phyloP scores from a whole-genome alignment of 352 stramenopile genomes.

The Globisporangium echinulatum region DNA sequence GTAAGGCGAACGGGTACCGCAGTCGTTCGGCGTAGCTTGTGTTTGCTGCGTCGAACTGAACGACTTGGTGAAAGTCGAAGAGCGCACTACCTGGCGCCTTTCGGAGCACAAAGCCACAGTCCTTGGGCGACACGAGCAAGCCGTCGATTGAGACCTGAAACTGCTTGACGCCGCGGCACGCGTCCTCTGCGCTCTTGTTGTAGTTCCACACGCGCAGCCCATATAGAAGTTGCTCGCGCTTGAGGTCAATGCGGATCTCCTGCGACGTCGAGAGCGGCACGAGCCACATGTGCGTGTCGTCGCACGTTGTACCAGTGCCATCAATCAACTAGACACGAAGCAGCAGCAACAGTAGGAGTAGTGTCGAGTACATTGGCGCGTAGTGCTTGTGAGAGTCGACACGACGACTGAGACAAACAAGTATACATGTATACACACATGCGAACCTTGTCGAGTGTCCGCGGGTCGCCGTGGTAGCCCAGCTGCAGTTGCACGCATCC shows the following conservation, averaged over 20 bases:
- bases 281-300: constrained; percentile 90
- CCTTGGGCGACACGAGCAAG: constrained; percentile 36
- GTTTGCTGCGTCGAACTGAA: constrained; percentile 28
- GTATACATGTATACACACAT: not conserved
- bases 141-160: constrained; percentile 45
- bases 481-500: constrained; percentile 21
- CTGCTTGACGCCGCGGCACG: constrained; percentile 61
- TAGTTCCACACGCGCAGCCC: constrained; percentile 79
- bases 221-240: constrained; percentile 41
- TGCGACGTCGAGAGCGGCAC: constrained; percentile 46
- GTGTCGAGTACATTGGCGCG: too few relatives aligned
- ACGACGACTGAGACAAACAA: too few relatives aligned
- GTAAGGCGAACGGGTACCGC: constrained; percentile 27
- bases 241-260: constrained; percentile 58
- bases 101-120: constrained; percentile 59
- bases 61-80: constrained; percentile 73
- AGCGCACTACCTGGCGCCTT: constrained; percentile 65
- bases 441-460: constrained; percentile 83
- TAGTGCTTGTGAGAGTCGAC: too few relatives aligned
- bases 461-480: constrained; percentile 65
- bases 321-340: constrained; percentile 56
- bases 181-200: constrained; percentile 75
- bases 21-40: constrained; percentile 31
- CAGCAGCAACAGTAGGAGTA: not conserved
- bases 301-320: constrained; percentile 67